These are phyloP conservation scores for Ceratobasidium sp. DNA, from an alignment of 1,284 basidiomycete genomes.

Conservation along the genomic window DNA sequence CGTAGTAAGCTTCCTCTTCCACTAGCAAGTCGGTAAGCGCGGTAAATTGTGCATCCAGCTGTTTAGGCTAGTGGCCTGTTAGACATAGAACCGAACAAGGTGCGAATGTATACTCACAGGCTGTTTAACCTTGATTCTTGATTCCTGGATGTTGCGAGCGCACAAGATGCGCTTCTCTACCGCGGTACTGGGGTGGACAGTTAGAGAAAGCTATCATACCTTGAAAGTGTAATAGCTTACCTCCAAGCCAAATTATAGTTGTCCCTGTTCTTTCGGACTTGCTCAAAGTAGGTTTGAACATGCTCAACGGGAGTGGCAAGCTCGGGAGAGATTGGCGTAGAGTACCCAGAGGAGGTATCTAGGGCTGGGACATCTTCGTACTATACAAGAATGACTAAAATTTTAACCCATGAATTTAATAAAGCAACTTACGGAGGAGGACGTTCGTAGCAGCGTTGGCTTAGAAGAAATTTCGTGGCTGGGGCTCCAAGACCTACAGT, in stretches of 20 bases:
- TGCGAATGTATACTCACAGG: slow-evolving; percentile 2
- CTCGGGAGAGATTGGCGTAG: slow-evolving; percentile 3
- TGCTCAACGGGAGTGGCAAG: slow-evolving; percentile 28
- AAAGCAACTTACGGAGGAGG: slow-evolving; percentile 26
- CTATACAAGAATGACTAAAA: slow-evolving; percentile 6
- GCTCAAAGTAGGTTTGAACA: slow-evolving; percentile 23
- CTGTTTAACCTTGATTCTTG: slow-evolving; percentile 1
- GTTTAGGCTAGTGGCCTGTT: neutral
- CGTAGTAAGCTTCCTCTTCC: slow-evolving; percentile 4
- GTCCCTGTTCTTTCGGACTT: slow-evolving; percentile 7
- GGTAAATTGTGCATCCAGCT: slow-evolving; percentile 15
- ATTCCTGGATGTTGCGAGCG: slow-evolving; percentile 11
- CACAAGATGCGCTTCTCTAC: slow-evolving; percentile 16
- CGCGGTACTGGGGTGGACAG: neutral
- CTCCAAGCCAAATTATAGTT: slow-evolving; percentile 28
- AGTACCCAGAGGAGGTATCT: neutral
- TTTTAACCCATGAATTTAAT: neutral
- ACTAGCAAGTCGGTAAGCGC: neutral
- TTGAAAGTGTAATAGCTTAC: neutral
- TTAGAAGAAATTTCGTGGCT: slow-evolving; percentile 9
- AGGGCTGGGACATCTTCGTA: slow-evolving; percentile 16
- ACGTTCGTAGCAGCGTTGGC: neutral
- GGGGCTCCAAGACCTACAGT: slow-evolving; percentile 9
- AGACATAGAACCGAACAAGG: neutral
- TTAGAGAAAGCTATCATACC: neutral